Percentiles rank a stretch among this genome's conserved stretches.
phyloP scores from a whole-genome alignment of 2,329 filamentous ascomycete species.

The Aureobasidium pullulans region DNA sequence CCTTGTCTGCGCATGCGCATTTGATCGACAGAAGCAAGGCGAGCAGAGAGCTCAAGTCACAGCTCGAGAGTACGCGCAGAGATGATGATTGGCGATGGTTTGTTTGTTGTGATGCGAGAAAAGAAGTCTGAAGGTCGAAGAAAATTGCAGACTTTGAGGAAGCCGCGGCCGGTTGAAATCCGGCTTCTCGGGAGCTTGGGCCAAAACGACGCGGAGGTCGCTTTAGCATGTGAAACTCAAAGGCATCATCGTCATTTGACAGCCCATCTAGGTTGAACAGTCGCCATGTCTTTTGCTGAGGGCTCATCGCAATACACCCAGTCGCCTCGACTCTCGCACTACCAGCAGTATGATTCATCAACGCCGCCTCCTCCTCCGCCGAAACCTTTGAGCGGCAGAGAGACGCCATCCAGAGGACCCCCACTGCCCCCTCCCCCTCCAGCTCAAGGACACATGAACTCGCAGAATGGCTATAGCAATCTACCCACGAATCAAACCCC shows the following conservation, averaged over 20 bases:
- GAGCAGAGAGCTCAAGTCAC: background rate
- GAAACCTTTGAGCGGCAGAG: conserved; percentile 34
- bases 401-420: conserved; percentile 35
- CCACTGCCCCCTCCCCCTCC: conserved; percentile 39
- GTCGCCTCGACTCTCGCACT: conserved; percentile 29
- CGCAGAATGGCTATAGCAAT: background rate
- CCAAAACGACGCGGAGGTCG: background rate
- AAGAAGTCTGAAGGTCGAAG: background rate
- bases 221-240: conserved; percentile 8
- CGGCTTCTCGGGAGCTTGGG: background rate
- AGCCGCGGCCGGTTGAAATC: conserved; percentile 5
- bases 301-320: conserved; percentile 25
- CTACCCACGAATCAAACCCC: conserved; percentile 16
- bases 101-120: conserved; percentile 8
- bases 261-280: background rate
- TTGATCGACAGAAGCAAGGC: background rate
- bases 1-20: background rate
- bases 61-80: background rate
- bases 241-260: background rate
- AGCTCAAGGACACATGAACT: conserved; percentile 22
- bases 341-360: conserved; percentile 33
- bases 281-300: conserved; percentile 3
- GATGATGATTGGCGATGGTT: background rate
- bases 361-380: conserved; percentile 44
- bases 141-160: conserved; percentile 13